Conservation (phyloP, 768 basidiomycete genomes). For the Lactarius deliciosus region DNA sequence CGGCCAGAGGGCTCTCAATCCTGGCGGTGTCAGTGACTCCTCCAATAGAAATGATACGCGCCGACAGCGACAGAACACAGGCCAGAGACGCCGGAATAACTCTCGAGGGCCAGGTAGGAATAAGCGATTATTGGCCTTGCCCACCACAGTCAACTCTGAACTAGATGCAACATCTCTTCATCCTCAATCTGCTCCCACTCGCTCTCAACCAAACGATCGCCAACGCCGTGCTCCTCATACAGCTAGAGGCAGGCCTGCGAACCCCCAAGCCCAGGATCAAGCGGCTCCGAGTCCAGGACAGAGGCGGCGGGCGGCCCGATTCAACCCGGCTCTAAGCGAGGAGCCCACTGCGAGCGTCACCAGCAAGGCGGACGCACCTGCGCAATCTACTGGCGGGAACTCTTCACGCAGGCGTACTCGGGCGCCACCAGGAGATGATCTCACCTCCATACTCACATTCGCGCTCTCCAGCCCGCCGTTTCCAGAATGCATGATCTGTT, state of each 20-base stretch:
- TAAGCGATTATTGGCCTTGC: not conserved
- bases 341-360: slow-evolving; percentile 1
- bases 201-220: not conserved
- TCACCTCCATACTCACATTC: slow-evolving; percentile 70
- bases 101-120: not conserved
- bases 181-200: slow-evolving; percentile 7
- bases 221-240: not conserved
- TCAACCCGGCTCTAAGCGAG: slow-evolving; percentile 18
- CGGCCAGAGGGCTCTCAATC: not conserved
- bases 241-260: not conserved
- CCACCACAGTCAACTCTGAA: not conserved
- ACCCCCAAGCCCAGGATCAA: slow-evolving; percentile 2
- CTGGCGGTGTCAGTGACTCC: not conserved
- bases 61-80: slow-evolving; percentile 3
- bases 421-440: slow-evolving; percentile 49
- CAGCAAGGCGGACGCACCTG: not conserved
- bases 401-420: slow-evolving; percentile 14
- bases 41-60: slow-evolving; percentile 3
- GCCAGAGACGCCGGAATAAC: slow-evolving; percentile 13
- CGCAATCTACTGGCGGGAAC: not conserved
- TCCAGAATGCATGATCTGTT: slow-evolving; percentile 83
- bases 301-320: slow-evolving; percentile 16
- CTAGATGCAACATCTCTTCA: not conserved
- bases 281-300: not conserved
- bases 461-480: slow-evolving; percentile 68